Base-by-base conservation (phyloP, 257 asterid genomes). In the Echites panduratus region DNA sequence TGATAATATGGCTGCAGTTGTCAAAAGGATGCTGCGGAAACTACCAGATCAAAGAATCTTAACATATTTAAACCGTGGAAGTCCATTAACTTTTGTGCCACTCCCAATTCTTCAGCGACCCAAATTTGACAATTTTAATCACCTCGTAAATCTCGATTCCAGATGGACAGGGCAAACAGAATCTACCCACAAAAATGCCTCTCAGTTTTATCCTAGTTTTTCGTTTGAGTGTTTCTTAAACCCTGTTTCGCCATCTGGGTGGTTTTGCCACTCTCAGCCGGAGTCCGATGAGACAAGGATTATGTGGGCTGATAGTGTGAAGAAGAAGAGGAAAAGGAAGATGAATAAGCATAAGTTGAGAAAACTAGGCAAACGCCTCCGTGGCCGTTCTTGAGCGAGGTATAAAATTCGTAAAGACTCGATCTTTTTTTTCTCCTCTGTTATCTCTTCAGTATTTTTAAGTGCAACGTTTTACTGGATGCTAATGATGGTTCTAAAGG, bases 311-410 rank as follows among this genome's bases (percentile, higher is more conserved):
- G 96, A 90, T 65, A 90, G 96, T 76, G 94, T 89, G 80, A 92
- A 92, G 86, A 92, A 92, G 90, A 92, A 92, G 94, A 84, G 98
- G 71, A 90, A 87, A 73, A 87, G 58, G 89, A 92, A 90, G 87
- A 92, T 92, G 98, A 92, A 87, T 77, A 90, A 88, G 86, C 98
- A 92, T 82, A 90, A 92, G 84, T 66, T 90, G 87, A 86, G 85
- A 90, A 90, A 92, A 84, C 85, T 85, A 17, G 58, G 75, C 58
- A 72, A 27, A 27, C 68, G 75, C 56, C 53, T 71, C 12, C 75
- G 68, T 10, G 68, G 75, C 27, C 29, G 40, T n/a, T 57, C 75
- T 32, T 70, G 48, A 43, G 14, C 17, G 12, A 41, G 75, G 75
- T n/a, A n/a, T 40, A 29, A 16, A 47, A 29, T 68, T 56, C n/a